Percentiles rank a stretch among this genome's conserved stretches.
Evolutionary conservation across 768 basidiomycete genomes (phyloP).

Genomic region (Cantharellus anzutake): DNA sequence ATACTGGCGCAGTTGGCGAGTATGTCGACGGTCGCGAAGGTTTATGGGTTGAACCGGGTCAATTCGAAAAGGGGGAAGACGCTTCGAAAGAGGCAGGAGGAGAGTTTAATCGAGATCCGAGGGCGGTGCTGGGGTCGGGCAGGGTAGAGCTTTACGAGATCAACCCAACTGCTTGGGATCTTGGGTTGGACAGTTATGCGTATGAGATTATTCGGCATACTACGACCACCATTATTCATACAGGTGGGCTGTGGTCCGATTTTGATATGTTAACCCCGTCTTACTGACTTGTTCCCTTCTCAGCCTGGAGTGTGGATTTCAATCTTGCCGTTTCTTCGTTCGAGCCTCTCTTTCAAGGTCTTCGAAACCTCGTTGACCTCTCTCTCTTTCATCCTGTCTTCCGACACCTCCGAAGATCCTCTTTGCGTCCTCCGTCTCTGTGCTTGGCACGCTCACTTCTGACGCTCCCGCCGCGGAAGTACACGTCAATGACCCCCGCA

Average conservation of each 20-base stretch:
- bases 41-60: slow-evolving; percentile 5
- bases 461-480: slow-evolving; percentile 5
- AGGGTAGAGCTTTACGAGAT: slow-evolving; percentile 8
- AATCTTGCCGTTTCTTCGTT: slow-evolving; percentile 7
- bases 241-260: no score
- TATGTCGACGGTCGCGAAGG: not conserved
- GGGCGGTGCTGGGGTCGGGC: not conserved
- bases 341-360: slow-evolving; percentile 5
- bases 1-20: slow-evolving; percentile 3
- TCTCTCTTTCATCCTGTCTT: slow-evolving; percentile 3
- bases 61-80: no score
- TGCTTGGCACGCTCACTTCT: not conserved
- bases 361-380: slow-evolving; percentile 8
- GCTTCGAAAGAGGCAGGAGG: not conserved
- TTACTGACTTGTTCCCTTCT: not conserved
- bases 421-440: slow-evolving; percentile 7
- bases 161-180: not conserved
- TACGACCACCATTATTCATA: no score
- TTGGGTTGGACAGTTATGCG: no score
- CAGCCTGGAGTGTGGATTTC: slow-evolving; percentile 10
- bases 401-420: slow-evolving; percentile 5
- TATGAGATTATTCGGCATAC: no score
- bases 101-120: not conserved
- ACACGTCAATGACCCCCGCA: not conserved
- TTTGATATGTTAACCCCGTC: no score